Evolutionary conservation across 768 basidiomycete species (phyloP), one percentile per base, ranked within the genome.

Genomic region (Lactarius psammicola): DNA sequence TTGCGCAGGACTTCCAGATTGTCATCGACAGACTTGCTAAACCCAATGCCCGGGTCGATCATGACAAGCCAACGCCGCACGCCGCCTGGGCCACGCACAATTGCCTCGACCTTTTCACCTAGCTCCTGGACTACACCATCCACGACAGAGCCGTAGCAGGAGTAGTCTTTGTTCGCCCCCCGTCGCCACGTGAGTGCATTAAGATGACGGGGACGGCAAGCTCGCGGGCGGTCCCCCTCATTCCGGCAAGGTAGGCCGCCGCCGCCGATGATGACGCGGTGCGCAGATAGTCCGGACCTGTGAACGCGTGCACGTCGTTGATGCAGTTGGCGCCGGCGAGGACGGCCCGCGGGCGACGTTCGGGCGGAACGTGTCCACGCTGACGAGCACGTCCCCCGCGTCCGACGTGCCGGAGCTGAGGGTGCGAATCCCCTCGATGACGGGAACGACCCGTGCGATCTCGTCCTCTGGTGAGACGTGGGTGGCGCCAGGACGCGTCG

Each of bases 111-210:
- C 70, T 87, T 88, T 46, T 75, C 76, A 0, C 89, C 90, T 1
- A 95, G 81, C 74, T 98, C 95, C 0, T 76, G 71, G 9, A 83
- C 79, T 0, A 98, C 86, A 20, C 86, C 92, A 28, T 82, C 79
- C 10, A 95, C 67, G 5, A 94, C 85, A 0, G 66, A 56, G 11
- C 53, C 68, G 72, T 88, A 84, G 62, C 60, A 70, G 18, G 70
- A 71, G 70, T 88, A 88, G 67, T 87, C 81, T 77, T 92, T 92
- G 79, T 94, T 83, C 68, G 79, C 70, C 18, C 87, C 86, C 0
- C 91, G 63, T 92, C 90, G 0, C 93, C 95, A 4, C 95, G 81
- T 0, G 93, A 94, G 75, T 99, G 96, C 96, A 98, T 98, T 64
- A 98, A 76, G 11, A 98, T 79, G 57, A 95, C 88, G 0, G 95